Conservation (phyloP, 106 monocot genomes). For the Posidonia australis region DNA sequence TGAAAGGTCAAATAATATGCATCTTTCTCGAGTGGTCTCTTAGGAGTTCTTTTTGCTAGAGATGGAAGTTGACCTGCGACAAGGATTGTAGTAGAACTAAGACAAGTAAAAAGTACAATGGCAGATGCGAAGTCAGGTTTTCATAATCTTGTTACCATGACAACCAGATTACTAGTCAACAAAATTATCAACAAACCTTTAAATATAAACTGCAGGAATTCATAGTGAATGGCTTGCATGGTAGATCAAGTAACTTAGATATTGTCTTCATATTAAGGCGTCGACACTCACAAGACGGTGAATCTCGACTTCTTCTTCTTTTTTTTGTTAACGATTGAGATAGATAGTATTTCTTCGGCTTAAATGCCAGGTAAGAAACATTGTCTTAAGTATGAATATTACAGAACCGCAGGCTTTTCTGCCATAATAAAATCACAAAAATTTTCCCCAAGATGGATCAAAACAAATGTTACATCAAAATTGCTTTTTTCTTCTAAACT, state of each 20-base stretch:
- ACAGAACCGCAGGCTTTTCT: too few species aligned
- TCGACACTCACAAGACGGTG: background rate
- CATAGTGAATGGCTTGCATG: slow-evolving; percentile 2
- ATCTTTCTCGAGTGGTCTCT: slow-evolving; percentile 11
- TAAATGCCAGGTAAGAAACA: too few species aligned
- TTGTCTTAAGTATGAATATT: too few species aligned
- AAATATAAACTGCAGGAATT: slow-evolving; percentile 19
- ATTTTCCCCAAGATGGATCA: too few species aligned
- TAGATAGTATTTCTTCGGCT: too few species aligned
- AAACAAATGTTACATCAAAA: too few species aligned
- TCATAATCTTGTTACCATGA: too few species aligned
- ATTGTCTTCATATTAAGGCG: slow-evolving; percentile 9
- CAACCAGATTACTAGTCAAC: too few species aligned
- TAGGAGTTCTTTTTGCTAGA: slow-evolving; percentile 9
- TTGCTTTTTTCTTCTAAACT: too few species aligned
- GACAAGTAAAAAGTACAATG: background rate
- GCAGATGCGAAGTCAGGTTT: too few species aligned
- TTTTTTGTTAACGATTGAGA: too few species aligned
- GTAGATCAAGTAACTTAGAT: slow-evolving; percentile 1
- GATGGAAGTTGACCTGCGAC: slow-evolving; percentile 20
- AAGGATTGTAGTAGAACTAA: background rate
- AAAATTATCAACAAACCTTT: slow-evolving; percentile 20
- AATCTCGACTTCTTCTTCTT: slow-evolving; percentile 4
- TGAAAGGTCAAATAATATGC: slow-evolving; percentile 66
- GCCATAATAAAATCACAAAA: too few species aligned